Conservation (phyloP, 1,284 basidiomycete species). For the Pholiota adiposa region DNA sequence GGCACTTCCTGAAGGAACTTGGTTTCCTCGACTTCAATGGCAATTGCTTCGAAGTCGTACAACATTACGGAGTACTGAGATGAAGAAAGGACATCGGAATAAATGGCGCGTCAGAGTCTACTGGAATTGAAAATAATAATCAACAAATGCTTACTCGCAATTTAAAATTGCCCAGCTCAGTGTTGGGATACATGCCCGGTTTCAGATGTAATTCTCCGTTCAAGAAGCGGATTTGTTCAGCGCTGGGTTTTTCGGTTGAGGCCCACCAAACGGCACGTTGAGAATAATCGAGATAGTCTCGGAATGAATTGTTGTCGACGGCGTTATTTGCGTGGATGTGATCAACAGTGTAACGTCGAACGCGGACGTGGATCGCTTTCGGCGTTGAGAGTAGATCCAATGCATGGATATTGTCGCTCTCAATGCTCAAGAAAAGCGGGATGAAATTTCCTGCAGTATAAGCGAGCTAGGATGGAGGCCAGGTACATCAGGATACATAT, state of each 20-base stretch:
- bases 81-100: background rate
- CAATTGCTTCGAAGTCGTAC: slow-evolving; percentile 1
- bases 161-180: slow-evolving; percentile 3
- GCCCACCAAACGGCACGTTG: slow-evolving; percentile 13
- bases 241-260: background rate
- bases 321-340: slow-evolving; percentile 19
- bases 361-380: slow-evolving; percentile 33
- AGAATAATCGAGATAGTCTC: slow-evolving; percentile 28
- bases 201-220: slow-evolving; percentile 13
- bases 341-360: slow-evolving; percentile 35
- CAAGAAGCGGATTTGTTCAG: background rate
- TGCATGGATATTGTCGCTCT: slow-evolving; percentile 33
- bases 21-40: slow-evolving; percentile 1
- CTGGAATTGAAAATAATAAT: too few species aligned
- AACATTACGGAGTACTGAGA: slow-evolving; percentile 12
- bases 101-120: background rate
- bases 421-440: slow-evolving; percentile 34
- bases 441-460: slow-evolving; percentile 26
- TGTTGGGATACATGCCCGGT: slow-evolving; percentile 1
- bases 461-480: slow-evolving; percentile 2
- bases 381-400: slow-evolving; percentile 38
- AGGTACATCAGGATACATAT: background rate
- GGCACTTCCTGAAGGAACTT: slow-evolving; percentile 4
- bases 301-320: slow-evolving; percentile 24
- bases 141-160: slow-evolving; percentile 2